Percentiles rank a stretch among this genome's conserved stretches.
phyloP scores from a whole-genome alignment of 2,329 filamentous ascomycete genomes.

The Fusarium multiceps region DNA sequence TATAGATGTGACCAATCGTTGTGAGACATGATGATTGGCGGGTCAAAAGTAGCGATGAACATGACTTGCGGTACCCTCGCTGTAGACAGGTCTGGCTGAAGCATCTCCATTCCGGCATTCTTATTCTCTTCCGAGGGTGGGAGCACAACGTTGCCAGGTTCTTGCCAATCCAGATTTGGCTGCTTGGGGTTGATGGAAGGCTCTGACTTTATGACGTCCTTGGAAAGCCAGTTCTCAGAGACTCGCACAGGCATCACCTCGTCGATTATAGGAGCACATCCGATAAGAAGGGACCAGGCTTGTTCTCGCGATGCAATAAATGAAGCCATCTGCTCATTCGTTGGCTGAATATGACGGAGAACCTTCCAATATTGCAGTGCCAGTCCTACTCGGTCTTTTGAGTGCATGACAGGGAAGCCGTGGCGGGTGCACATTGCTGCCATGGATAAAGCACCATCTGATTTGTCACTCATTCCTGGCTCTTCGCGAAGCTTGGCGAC shows the following conservation, averaged over 20 bases:
- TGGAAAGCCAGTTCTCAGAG: slow-evolving; percentile 79
- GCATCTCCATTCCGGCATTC: slow-evolving; percentile 64
- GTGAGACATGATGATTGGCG: slow-evolving; percentile 76
- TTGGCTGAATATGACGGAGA: slow-evolving; percentile 59
- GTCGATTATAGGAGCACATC: slow-evolving; percentile 65
- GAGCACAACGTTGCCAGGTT: slow-evolving; percentile 74
- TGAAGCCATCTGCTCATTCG: slow-evolving; percentile 51
- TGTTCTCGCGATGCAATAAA: slow-evolving; percentile 57
- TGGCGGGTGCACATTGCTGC: slow-evolving; percentile 75
- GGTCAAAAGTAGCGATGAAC: slow-evolving; percentile 80
- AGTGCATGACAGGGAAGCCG: slow-evolving; percentile 78
- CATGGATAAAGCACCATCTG: slow-evolving; percentile 63
- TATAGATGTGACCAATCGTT: slow-evolving; percentile 72
- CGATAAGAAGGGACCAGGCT: slow-evolving; percentile 75
- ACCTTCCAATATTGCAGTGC: slow-evolving; percentile 83
- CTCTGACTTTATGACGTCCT: slow-evolving; percentile 69
- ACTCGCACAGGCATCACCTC: slow-evolving; percentile 70
- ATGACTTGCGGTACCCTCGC: slow-evolving; percentile 75
- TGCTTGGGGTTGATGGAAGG: slow-evolving; percentile 56
- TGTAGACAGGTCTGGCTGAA: slow-evolving; percentile 58
- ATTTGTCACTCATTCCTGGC: slow-evolving; percentile 56
- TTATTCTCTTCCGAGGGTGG: slow-evolving; percentile 59
- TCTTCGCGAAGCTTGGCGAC: slow-evolving; percentile 66
- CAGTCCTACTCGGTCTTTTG: slow-evolving; percentile 73
- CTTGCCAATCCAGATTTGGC: slow-evolving; percentile 74